phyloP scores from a whole-genome alignment of 805 yeast genomes.

The Nakazawaea wyomingensis region DNA sequence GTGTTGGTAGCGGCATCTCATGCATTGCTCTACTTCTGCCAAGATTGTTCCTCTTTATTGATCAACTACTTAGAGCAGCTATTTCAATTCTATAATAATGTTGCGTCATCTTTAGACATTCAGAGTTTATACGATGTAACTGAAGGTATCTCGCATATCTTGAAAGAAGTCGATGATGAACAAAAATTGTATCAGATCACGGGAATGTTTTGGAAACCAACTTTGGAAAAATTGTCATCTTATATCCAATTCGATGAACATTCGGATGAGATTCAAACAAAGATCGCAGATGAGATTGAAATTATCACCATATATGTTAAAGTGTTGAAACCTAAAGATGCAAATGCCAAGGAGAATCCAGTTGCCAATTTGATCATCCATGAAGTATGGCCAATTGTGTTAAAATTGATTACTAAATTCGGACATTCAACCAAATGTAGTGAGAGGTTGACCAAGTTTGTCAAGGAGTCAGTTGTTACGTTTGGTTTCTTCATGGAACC shows the following conservation, averaged over 20 bases:
- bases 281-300: constrained; percentile 72
- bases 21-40: constrained; percentile 90
- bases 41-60: constrained; percentile 73
- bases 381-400: constrained; percentile 53
- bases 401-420: constrained; percentile 42
- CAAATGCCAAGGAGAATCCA: constrained; percentile 37
- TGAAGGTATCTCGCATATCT: constrained; percentile 85
- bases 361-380: constrained; percentile 48
- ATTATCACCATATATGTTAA: constrained; percentile 55
- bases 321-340: constrained; percentile 45
- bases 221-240: constrained; percentile 41
- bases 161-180: constrained; percentile 49
- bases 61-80: constrained; percentile 69
- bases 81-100: constrained; percentile 61
- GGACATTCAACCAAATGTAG: constrained; percentile 61
- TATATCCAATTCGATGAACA: constrained; percentile 13
- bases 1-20: constrained; percentile 84
- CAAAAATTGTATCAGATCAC: constrained; percentile 49
- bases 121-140: constrained; percentile 73
- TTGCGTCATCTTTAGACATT: constrained; percentile 51
- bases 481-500: constrained; percentile 53
- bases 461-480: constrained; percentile 60
- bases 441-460: constrained; percentile 67
- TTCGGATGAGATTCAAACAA: constrained; percentile 32
- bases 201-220: constrained; percentile 62